phyloP scores from a whole-genome alignment of 202 grass and related monocot genomes.

The Digitaria exilis region DNA sequence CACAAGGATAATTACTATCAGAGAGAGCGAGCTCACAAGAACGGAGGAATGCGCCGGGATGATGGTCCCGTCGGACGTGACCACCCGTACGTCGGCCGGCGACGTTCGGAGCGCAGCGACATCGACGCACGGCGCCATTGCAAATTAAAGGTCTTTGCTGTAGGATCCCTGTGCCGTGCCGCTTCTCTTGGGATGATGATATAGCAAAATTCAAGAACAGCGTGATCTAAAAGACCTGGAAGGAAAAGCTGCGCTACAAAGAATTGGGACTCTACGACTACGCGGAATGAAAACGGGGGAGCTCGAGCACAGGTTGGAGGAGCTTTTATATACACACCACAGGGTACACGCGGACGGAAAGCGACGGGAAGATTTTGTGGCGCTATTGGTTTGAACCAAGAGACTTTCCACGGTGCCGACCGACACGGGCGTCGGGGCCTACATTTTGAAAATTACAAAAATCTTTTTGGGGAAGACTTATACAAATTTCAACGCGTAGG shows the following conservation, averaged over 20 bases:
- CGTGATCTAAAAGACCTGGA: neutral
- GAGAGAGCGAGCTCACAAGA: slow-evolving; percentile 47
- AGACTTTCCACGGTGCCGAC: neutral
- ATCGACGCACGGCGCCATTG: slow-evolving; percentile 11
- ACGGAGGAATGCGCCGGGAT: slow-evolving; percentile 62
- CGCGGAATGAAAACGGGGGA: neutral
- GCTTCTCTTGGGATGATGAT: neutral
- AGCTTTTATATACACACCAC: slow-evolving; percentile 12
- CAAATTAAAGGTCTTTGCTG: neutral
- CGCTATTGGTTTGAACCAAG: neutral
- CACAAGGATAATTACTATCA: no score
- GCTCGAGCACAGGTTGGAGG: neutral
- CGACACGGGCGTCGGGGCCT: neutral
- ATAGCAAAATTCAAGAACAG: neutral
- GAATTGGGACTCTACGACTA: neutral
- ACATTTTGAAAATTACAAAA: neutral
- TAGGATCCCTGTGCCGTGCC: neutral
- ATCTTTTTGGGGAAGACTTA: neutral
- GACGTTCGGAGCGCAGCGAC: slow-evolving; percentile 18
- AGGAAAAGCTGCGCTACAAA: neutral
- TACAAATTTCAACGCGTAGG: neutral
- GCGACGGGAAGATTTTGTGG: neutral
- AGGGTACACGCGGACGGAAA: neutral
- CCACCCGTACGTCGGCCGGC: slow-evolving; percentile 51
- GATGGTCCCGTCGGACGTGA: slow-evolving; percentile 64